These are phyloP conservation scores for Penicillium corylophilum DNA, from an alignment of 2,329 filamentous ascomycete species.

Conservation along the genomic window DNA sequence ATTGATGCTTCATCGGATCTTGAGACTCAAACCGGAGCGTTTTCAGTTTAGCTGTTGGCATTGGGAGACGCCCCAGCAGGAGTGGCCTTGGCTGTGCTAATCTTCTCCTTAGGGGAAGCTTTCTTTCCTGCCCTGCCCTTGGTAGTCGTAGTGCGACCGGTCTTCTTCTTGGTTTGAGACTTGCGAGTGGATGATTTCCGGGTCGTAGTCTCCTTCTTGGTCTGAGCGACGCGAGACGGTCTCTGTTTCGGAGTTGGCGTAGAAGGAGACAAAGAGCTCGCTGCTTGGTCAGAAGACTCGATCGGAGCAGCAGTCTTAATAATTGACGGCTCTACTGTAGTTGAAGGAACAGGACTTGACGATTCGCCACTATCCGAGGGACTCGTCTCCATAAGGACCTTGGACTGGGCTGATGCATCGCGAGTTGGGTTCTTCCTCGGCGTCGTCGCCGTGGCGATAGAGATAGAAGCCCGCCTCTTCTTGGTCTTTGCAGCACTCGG, in stretches of 20 bases:
- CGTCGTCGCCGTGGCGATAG: neutral
- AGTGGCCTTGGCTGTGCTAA: neutral
- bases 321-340: neutral
- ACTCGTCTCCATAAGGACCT: neutral
- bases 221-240: neutral
- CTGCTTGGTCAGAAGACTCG: neutral
- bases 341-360: neutral
- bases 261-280: neutral
- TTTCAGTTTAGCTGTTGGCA: neutral
- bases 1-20: neutral
- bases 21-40: neutral
- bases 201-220: neutral
- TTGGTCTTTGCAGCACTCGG: neutral
- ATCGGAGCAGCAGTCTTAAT: neutral
- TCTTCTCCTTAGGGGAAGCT: neutral
- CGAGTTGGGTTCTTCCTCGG: neutral
- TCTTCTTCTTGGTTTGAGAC: neutral
- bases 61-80: neutral
- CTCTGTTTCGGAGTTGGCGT: neutral
- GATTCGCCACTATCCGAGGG: neutral
- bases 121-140: neutral
- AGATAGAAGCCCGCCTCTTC: neutral
- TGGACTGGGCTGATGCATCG: neutral
- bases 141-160: neutral
- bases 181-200: neutral